phyloP scores from a whole-genome alignment of 2,329 filamentous ascomycete genomes.

The Domatiomyces globalis region DNA sequence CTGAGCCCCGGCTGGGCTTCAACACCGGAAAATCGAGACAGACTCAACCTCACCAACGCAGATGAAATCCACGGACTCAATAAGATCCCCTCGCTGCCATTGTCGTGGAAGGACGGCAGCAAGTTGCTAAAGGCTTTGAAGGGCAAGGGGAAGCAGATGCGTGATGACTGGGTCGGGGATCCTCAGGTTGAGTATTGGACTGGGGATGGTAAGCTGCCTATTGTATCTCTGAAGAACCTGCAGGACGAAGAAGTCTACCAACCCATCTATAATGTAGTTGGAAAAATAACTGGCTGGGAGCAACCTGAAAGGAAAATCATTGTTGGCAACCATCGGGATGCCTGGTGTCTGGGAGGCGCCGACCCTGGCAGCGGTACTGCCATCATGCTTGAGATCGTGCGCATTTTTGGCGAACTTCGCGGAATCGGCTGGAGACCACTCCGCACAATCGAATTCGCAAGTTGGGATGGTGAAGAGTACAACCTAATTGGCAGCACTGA shows the following conservation, averaged over 20 bases:
- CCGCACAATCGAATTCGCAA: constrained; percentile 91
- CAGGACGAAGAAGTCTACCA: constrained; percentile 74
- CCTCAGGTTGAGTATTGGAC: constrained; percentile 67
- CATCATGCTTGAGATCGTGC: constrained; percentile 75
- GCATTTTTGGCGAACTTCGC: constrained; percentile 67
- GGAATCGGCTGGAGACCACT: constrained; percentile 73
- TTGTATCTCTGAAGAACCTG: constrained; percentile 68
- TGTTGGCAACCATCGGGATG: constrained; percentile 84
- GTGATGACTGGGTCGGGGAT: constrained; percentile 59
- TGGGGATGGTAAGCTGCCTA: constrained; percentile 58
- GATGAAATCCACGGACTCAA: constrained; percentile 59
- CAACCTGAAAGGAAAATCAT: constrained; percentile 71
- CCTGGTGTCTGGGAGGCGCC: constrained; percentile 76
- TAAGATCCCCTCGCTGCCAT: constrained; percentile 75
- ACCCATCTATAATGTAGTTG: constrained; percentile 84
- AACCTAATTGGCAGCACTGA: constrained; percentile 91
- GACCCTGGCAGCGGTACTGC: constrained; percentile 82
- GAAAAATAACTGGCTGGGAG: constrained; percentile 70
- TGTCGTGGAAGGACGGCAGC: constrained; percentile 82
- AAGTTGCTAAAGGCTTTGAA: constrained; percentile 60
- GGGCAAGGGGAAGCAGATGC: constrained; percentile 56
- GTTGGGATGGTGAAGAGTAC: constrained; percentile 89
- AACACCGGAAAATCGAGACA: constrained; percentile 36
- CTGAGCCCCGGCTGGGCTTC: constrained; percentile 72
- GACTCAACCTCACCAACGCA: constrained; percentile 41